These are phyloP conservation scores for Fusarium tuaranense DNA, from an alignment of 2,329 filamentous ascomycete species.

Conservation along the genomic window DNA sequence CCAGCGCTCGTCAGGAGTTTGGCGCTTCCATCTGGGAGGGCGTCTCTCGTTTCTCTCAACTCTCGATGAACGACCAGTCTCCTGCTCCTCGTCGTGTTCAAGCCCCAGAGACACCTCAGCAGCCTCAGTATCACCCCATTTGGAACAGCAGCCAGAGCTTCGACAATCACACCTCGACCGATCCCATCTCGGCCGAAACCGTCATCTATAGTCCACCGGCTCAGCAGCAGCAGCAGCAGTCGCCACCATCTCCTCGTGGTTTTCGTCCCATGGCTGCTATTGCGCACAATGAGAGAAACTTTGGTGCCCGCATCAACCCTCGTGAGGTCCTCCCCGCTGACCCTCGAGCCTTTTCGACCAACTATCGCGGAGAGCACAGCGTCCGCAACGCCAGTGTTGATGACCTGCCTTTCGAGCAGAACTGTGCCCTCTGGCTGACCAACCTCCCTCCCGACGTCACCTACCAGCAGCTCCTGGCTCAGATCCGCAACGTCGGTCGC, in stretches of 20 bases:
- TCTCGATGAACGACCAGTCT: neutral
- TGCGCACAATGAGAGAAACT: neutral
- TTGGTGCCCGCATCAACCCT: neutral
- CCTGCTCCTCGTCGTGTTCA: neutral
- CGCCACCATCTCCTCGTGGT: constrained; percentile 9
- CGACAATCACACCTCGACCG: neutral
- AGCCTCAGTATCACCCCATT: neutral
- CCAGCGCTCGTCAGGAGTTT: neutral
- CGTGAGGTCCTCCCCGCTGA: neutral
- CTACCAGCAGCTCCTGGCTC: constrained; percentile 56
- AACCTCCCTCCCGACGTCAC: constrained; percentile 60
- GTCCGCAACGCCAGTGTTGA: constrained; percentile 51
- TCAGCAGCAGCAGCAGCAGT: neutral
- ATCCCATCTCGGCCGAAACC: neutral
- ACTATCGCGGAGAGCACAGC: constrained; percentile 53
- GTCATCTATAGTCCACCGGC: neutral
- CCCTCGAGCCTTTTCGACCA: constrained; percentile 44
- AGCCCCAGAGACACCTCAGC: neutral
- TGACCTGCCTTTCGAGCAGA: constrained; percentile 49
- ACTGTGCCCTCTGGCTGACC: constrained; percentile 66
- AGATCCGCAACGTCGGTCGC: constrained; percentile 61
- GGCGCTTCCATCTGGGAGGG: constrained; percentile 22
- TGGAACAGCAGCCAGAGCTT: constrained; percentile 1
- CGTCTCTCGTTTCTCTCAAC: constrained; percentile 9
- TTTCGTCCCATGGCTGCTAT: constrained; percentile 43